phyloP scores from a whole-genome alignment of 306 rosid species.

The Medicago ruthenica region DNA sequence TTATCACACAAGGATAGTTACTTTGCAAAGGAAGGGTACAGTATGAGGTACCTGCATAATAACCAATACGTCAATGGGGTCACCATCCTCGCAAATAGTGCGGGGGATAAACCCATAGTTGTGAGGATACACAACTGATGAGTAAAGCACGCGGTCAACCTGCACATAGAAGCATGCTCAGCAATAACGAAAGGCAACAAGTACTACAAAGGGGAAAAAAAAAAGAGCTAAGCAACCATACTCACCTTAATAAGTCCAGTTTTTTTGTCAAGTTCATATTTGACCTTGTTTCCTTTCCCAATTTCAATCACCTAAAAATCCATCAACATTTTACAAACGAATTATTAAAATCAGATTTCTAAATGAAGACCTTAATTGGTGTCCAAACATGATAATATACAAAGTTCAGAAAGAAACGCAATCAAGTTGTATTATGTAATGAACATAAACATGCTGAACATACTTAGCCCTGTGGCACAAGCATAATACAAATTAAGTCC shows the following conservation, averaged over 20 bases:
- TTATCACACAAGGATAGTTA: background rate
- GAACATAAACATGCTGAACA: too few species aligned
- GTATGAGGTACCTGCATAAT: slow-evolving; percentile 80
- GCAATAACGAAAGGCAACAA: slow-evolving; percentile 24
- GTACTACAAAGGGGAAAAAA: background rate
- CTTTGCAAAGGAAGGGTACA: slow-evolving; percentile 10
- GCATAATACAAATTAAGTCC: too few species aligned
- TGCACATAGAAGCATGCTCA: slow-evolving; percentile 47
- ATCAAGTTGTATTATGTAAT: background rate
- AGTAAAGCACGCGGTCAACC: slow-evolving; percentile 95
- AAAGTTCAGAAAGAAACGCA: too few species aligned
- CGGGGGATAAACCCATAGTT: slow-evolving; percentile 96
- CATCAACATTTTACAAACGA: slow-evolving; percentile 33
- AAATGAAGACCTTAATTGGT: background rate
- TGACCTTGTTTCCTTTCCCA: slow-evolving; percentile 91
- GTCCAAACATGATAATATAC: too few species aligned
- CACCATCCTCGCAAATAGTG: slow-evolving; percentile 90
- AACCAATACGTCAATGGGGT: slow-evolving; percentile 83
- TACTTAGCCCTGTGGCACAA: too few species aligned
- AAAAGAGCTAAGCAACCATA: background rate
- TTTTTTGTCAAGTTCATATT: slow-evolving; percentile 90
- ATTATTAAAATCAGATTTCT: slow-evolving; percentile 21
- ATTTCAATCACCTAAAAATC: slow-evolving; percentile 82
- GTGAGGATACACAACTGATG: slow-evolving; percentile 96
- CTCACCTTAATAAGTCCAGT: slow-evolving; percentile 85